Evolutionary conservation across 345 rosid species (phyloP), one percentile per base, ranked within the genome.

Genomic region (Populus deltoides): DNA sequence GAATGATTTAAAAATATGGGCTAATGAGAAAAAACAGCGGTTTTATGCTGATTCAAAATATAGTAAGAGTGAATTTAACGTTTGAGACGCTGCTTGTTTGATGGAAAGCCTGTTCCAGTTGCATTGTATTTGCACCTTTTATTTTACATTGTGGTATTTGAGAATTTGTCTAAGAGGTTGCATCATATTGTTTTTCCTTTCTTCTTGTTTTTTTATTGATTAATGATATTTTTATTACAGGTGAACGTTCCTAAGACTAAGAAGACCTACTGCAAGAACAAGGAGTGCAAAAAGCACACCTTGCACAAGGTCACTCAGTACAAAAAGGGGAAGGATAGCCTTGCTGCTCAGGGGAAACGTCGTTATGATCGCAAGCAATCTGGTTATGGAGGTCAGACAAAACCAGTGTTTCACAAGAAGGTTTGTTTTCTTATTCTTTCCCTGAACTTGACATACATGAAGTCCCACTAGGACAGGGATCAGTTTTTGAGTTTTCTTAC

Each of bases 191-290:
- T 11, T 43, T 43, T 43, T 43, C 10, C 11, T 11, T 10, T n/a
- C 13, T 24, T 59, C 53, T 15, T n/a, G 5, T 59, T 24, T n/a
- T 9, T 24, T n/a, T 6, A 59, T 59, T 59, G 2, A 59, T 59
- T 24, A 59, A 1, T 59, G 13, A 24, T 25, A 51, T 11, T 20
- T 3, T 17, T 47, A 47, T 73, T 11, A 49, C 76, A 92, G 97
- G 97, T 92, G 90, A 92, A 92, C 79, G 89, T 91, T 78, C 95
- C 95, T 4, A 91, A 92, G 86, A 92, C 95, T 0, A 92, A 92
- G 94, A 92, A 92, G 84, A 79, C 81, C 33, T 73, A 67, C 62
- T 79, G 77, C 68, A 79, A 79, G 47, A 51, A 31, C 77, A 79
- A 79, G 77, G 77, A 79, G 55, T 66, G 81, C 77, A n/a, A 41